Evolutionary conservation across 441 rosid genomes (phyloP).

Genomic region (Aleurites moluccanus): DNA sequence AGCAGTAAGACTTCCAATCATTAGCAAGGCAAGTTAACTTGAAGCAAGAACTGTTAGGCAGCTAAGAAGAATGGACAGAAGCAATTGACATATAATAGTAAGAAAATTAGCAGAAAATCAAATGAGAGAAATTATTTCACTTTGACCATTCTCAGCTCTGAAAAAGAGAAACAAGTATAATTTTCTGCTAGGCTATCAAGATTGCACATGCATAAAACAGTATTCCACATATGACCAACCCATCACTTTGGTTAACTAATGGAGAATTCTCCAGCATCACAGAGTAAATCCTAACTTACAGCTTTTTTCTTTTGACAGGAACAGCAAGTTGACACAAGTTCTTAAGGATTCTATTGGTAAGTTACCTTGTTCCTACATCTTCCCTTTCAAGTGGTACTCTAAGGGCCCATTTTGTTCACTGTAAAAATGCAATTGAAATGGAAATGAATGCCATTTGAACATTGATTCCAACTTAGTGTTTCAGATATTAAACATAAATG

Average conservation of each 20-base stretch:
- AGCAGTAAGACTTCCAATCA: too few species aligned
- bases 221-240: neutral
- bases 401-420: neutral
- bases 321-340: slow-evolving; percentile 84
- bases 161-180: neutral
- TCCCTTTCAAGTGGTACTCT: neutral
- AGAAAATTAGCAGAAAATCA: too few species aligned
- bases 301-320: slow-evolving; percentile 47
- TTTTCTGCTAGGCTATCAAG: neutral
- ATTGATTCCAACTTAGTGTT: neutral
- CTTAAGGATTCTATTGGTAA: slow-evolving; percentile 88
- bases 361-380: neutral
- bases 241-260: neutral
- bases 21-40: too few species aligned
- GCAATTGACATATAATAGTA: too few species aligned
- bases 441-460: neutral
- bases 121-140: neutral
- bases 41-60: too few species aligned
- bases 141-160: neutral
- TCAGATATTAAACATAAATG: neutral
- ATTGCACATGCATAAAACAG: neutral
- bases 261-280: slow-evolving; percentile 2
- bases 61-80: too few species aligned
- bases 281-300: slow-evolving; percentile 15
- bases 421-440: neutral